phyloP scores from a whole-genome alignment of 164 flowering plant species.

The Stephania cephalantha region DNA sequence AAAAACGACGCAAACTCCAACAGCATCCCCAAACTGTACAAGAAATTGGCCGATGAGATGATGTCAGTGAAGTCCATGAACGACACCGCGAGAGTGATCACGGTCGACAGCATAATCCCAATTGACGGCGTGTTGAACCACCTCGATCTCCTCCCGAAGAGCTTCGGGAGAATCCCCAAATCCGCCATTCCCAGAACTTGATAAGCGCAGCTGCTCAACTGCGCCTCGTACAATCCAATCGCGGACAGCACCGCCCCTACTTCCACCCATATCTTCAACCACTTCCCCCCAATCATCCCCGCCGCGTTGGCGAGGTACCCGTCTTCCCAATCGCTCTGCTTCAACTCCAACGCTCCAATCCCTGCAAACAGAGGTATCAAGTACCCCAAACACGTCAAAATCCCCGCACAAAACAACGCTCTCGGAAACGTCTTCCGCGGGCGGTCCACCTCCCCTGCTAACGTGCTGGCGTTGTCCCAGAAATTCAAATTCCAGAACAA shows the following conservation, averaged over 20 bases:
- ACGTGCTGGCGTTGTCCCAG: slow-evolving; percentile 85
- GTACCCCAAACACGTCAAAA: slow-evolving; percentile 42
- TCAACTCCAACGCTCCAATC: slow-evolving; percentile 35
- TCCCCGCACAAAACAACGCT: slow-evolving; percentile 45
- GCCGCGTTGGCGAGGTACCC: slow-evolving; percentile 57
- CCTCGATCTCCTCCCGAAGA: slow-evolving; percentile 27
- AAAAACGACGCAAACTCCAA: slow-evolving; percentile 53
- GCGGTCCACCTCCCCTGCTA: slow-evolving; percentile 62
- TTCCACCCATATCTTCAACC: slow-evolving; percentile 54
- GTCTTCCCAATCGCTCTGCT: slow-evolving; percentile 40
- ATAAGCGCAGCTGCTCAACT: slow-evolving; percentile 46
- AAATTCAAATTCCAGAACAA: slow-evolving; percentile 90
- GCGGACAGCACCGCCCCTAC: slow-evolving; percentile 42
- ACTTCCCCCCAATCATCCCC: slow-evolving; percentile 41
- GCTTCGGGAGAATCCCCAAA: slow-evolving; percentile 36
- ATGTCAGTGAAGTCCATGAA: slow-evolving; percentile 37
- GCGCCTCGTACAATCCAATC: slow-evolving; percentile 57
- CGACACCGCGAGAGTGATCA: slow-evolving; percentile 38
- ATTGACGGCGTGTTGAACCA: slow-evolving; percentile 59
- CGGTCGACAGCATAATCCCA: slow-evolving; percentile 36
- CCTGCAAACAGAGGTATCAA: slow-evolving; percentile 48
- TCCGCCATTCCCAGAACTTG: slow-evolving; percentile 60
- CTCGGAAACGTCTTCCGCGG: slow-evolving; percentile 51
- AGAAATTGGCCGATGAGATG: slow-evolving; percentile 50
- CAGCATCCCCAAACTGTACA: slow-evolving; percentile 61